phyloP scores from a whole-genome alignment of 2,329 filamentous ascomycete species.

The Neofusicoccum sp. region DNA sequence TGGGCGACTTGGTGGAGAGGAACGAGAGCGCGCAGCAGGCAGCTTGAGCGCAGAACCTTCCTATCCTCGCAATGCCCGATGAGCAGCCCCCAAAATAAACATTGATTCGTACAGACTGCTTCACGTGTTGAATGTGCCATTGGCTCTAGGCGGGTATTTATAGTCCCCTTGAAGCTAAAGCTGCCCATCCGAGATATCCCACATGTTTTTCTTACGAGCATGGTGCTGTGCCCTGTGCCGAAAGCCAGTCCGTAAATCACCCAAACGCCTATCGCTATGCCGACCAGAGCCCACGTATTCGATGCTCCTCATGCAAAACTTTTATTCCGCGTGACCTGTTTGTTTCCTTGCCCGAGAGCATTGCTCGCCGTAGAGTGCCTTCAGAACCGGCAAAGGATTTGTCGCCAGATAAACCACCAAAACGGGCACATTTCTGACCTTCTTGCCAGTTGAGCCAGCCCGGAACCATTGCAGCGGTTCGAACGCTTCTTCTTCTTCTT shows the following conservation, averaged over 20 bases:
- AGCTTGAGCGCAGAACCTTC: background rate
- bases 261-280: background rate
- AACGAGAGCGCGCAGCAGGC: slow-evolving; percentile 51
- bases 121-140: too few species aligned
- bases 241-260: too few species aligned
- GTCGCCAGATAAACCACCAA: slow-evolving; percentile 64
- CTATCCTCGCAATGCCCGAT: background rate
- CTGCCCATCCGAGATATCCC: background rate
- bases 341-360: background rate
- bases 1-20: slow-evolving; percentile 74
- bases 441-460: slow-evolving; percentile 53
- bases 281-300: background rate
- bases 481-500: slow-evolving; percentile 53
- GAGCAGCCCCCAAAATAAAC: too few species aligned
- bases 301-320: background rate
- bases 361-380: slow-evolving; percentile 44
- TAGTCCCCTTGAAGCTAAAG: too few species aligned
- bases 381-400: slow-evolving; percentile 59
- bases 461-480: slow-evolving; percentile 55
- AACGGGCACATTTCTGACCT: slow-evolving; percentile 53
- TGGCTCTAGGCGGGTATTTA: slow-evolving; percentile 4
- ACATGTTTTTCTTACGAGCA: background rate
- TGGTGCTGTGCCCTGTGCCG: too few species aligned
- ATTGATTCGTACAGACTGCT: too few species aligned
- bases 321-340: background rate